Evolutionary conservation across 129 eudicot species (phyloP), one percentile per base, ranked within the genome.

Genomic region (Centrapalus pauciflorus): DNA sequence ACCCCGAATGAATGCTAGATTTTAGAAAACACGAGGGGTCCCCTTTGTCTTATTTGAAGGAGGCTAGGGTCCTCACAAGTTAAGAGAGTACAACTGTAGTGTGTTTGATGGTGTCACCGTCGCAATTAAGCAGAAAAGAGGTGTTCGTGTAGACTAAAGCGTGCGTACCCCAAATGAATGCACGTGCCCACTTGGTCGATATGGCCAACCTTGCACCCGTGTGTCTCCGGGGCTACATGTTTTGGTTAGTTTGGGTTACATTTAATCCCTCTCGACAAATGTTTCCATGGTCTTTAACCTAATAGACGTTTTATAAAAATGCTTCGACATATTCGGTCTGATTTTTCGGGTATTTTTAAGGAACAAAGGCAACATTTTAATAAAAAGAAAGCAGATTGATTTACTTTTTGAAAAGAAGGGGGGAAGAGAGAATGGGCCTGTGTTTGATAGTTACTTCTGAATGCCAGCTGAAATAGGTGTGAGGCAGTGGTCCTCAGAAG

Each of bases 71-170:
- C 79, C 74, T 75, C 55, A 66, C 63, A 46, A 75, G 50, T 74
- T 74, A 52, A 51, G 61, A 35, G 50, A 64, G 13, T 49, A 76
- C 73, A 71, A 68, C 76, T 70, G 63, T 51, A 54, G 61, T 55
- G 57, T 69, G 49, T 61, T 72, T 76, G 68, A 67, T 63, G 71
- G 43, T 40, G 79, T 71, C 61, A 19, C 74, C 50, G 64, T 20
- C 73, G 72, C 61, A 79, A 66, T 85, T 51, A 77, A 80, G 70
- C 37, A 55, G 66, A 79, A 82, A 82, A 86, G 76, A 32, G 69
- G 61, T 71, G 65, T 70, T 19, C 55, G 77, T 57, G 67, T 56
- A 14, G 63, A 58, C 20, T 17, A 21, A n/a, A 62, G 72, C 71
- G 11, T 67, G 26, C 60, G 16, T 25, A 48, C 20, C 58, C 33